Conservation (phyloP, 441 rosid genomes). For the Arabidopsis hybrid region DNA sequence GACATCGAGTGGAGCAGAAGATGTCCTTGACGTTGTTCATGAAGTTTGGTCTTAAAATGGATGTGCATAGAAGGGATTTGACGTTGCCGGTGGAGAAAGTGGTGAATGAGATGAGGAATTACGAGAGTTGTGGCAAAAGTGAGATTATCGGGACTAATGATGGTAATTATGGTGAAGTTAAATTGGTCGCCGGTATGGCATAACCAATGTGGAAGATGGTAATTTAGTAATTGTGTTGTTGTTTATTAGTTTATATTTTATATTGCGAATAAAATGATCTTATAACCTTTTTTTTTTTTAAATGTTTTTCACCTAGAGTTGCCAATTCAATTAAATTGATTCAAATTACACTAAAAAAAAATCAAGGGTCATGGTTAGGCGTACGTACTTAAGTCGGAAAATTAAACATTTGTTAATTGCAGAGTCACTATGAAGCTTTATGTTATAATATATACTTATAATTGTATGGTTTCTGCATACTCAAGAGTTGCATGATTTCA, state of each 20-base stretch:
- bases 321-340: no score
- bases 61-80: conserved; percentile 64
- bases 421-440: conserved; percentile 2
- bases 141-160: conserved; percentile 15
- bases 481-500: conserved; percentile 32
- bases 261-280: background rate
- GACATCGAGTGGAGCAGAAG: conserved; percentile 85
- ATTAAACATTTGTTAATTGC: conserved; percentile 1
- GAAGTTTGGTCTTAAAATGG: conserved; percentile 73
- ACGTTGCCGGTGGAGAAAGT: conserved; percentile 47
- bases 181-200: conserved; percentile 37
- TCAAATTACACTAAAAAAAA: background rate
- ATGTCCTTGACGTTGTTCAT: conserved; percentile 89
- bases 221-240: background rate
- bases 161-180: conserved; percentile 21
- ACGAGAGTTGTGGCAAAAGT: background rate
- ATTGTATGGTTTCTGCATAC: conserved; percentile 1
- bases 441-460: background rate
- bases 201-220: conserved; percentile 2
- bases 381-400: conserved; percentile 12
- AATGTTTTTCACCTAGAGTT: no score
- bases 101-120: conserved; percentile 21
- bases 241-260: background rate
- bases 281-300: no score
- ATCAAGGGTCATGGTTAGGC: conserved; percentile 5